These are phyloP conservation scores for Xylogone sp. DNA, from an alignment of 2,329 filamentous ascomycete genomes.

Conservation along the genomic window DNA sequence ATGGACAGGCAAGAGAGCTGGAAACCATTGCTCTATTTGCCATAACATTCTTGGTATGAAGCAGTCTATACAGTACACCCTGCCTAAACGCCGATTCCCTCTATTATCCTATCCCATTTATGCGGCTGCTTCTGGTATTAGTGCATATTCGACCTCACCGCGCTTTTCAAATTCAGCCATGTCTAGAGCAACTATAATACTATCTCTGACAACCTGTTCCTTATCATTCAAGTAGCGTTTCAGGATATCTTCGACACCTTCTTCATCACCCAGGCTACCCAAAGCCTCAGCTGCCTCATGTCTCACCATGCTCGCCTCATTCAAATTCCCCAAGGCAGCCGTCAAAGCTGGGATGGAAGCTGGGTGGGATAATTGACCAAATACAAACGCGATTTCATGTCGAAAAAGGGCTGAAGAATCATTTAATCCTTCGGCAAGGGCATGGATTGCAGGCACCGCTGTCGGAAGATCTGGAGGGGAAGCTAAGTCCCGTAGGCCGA, in stretches of 20 bases:
- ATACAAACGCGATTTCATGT: constrained; percentile 97
- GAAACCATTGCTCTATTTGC: constrained; percentile 16
- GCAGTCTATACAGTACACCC: constrained; percentile 11
- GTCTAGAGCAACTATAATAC: constrained; percentile 89
- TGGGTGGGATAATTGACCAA: constrained; percentile 91
- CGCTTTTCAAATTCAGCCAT: constrained; percentile 97
- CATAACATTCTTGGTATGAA: constrained; percentile 29
- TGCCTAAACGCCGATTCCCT: constrained; percentile 3
- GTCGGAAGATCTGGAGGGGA: constrained; percentile 90
- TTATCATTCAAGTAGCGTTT: constrained; percentile 83
- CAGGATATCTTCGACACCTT: constrained; percentile 83
- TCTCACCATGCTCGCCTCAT: constrained; percentile 93
- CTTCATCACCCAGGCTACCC: constrained; percentile 88
- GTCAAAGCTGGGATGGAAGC: constrained; percentile 92
- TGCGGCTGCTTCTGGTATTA: constrained; percentile 63
- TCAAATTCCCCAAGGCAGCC: constrained; percentile 68
- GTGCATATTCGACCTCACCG: constrained; percentile 84
- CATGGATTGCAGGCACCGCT: constrained; percentile 79
- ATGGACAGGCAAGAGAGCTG: background rate
- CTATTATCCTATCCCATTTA: constrained; percentile 5
- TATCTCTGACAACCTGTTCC: constrained; percentile 91
- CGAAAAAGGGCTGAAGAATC: constrained; percentile 92
- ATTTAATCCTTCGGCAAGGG: constrained; percentile 78
- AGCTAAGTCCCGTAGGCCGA: constrained; percentile 88
- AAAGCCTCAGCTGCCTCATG: constrained; percentile 97